These are phyloP conservation scores for Knufia fluminis DNA, from an alignment of 2,329 filamentous ascomycete genomes.

Conservation along the genomic window DNA sequence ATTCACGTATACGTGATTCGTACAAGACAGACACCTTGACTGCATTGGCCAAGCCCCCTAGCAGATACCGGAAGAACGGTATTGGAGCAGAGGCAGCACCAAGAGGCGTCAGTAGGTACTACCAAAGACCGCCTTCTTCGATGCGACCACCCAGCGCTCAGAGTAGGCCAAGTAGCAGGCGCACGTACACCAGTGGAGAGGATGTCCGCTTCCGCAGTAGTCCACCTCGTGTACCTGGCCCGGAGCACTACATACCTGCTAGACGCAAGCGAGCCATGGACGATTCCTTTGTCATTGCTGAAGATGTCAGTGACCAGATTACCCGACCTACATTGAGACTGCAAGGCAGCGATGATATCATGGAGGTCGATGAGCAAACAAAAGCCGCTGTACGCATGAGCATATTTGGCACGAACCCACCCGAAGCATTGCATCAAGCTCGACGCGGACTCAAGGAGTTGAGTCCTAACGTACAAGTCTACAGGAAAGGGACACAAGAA, in stretches of 20 bases:
- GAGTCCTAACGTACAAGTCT: constrained; percentile 20
- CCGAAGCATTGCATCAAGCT: constrained; percentile 5
- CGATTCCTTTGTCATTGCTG: constrained; percentile 6
- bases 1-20: constrained; percentile 22
- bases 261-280: constrained; percentile 5
- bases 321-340: constrained; percentile 11
- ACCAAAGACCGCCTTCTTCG: constrained; percentile 10
- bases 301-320: background rate
- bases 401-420: constrained; percentile 14
- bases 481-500: constrained; percentile 14
- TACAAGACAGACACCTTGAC: constrained; percentile 23
- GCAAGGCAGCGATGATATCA: constrained; percentile 17
- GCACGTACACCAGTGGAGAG: constrained; percentile 8
- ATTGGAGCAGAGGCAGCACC: constrained; percentile 16
- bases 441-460: constrained; percentile 16
- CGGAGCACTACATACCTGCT: constrained; percentile 3
- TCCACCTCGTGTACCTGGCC: constrained; percentile 13
- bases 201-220: constrained; percentile 21
- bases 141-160: background rate
- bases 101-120: constrained; percentile 16
- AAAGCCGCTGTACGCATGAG: constrained; percentile 18
- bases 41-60: constrained; percentile 18
- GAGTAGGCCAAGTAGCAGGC: background rate
- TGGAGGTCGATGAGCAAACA: constrained; percentile 21
- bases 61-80: constrained; percentile 20